phyloP scores from a whole-genome alignment of 805 yeast species.

The Candida qinlingensis region DNA sequence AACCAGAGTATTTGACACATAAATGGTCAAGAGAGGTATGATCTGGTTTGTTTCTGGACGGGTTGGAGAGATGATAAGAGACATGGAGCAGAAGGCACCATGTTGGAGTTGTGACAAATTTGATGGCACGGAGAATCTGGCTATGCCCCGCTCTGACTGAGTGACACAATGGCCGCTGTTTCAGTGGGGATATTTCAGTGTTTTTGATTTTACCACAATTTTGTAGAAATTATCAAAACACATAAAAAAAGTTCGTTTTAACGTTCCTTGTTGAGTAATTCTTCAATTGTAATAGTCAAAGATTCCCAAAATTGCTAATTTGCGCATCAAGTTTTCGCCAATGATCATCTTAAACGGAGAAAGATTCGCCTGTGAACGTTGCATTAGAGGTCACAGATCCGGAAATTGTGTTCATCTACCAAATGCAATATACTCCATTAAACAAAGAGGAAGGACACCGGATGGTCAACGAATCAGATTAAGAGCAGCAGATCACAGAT shows the following conservation, averaged over 20 bases:
- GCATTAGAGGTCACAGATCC: constrained; percentile 10
- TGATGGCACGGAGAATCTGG: too few relatives aligned
- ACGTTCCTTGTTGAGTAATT: background rate
- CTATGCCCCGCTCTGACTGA: background rate
- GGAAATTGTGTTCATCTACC: constrained; percentile 5
- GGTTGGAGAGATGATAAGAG: too few relatives aligned
- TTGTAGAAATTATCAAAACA: background rate
- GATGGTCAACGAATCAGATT: constrained; percentile 1
- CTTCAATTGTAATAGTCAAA: background rate
- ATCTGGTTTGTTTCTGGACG: too few relatives aligned
- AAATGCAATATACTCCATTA: constrained; percentile 4
- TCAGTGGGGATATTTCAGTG: background rate
- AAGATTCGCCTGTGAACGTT: constrained; percentile 4
- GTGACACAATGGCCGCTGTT: background rate
- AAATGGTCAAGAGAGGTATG: too few relatives aligned
- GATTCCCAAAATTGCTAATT: background rate
- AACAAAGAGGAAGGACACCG: constrained; percentile 1
- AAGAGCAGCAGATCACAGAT: background rate
- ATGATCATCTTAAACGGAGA: constrained; percentile 8
- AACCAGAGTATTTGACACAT: too few relatives aligned
- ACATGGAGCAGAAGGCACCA: too few relatives aligned
- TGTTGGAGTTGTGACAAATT: too few relatives aligned
- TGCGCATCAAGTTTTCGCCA: background rate
- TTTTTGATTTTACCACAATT: background rate
- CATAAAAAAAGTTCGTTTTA: too few relatives aligned